Evolutionary conservation across 1,139 yeast genomes (phyloP), one percentile per base, ranked within the genome.

Genomic region (Keqinozyma sinolaborantium): DNA sequence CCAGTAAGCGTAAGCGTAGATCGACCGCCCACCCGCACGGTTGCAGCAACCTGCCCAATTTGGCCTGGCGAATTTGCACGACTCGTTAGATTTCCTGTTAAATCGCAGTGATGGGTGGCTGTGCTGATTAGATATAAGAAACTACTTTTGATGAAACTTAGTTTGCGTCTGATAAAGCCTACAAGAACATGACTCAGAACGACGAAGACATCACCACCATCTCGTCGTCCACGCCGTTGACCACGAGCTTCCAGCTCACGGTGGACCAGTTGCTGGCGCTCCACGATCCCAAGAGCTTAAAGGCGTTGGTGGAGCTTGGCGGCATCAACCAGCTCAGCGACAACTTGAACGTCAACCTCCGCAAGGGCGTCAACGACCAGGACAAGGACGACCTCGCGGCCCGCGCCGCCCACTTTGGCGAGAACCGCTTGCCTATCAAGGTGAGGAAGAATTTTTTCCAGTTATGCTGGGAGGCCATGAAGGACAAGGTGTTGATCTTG

Each of bases 401-500:
- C 13, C 61, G 96, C 30, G 47, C 46, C 8, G 41, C 51, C 12
- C 56, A 54, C 13, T 94, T 76, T 54, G 96, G 95, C 19, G 60
- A 56, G 15, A 92, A 92, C 53, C 58, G 51, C 23, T 56, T 94
- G 23, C 97, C 97, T 0, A 79, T 77, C 35, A 74, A 76, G 44
- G 66, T 73, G 14, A 72, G 81, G 6, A 86, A 84, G 53, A 66
- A 85, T 3, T 80, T 94, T 40, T 63, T 82, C 31, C 53, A 56
- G 34, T 69, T 94, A 28, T 81, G 94, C 48, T 78, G 73, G 67
- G 87, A 84, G 45, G 97, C 97, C 2, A 64, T 94, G 62, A 81
- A 88, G 43, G 99, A 94, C 58, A 86, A 87, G 57, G 95, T 94
- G 19, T 72, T 94, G 59, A 82, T 92, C 36, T 64, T 94, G 44